Evolutionary conservation across 164 flowering plant genomes (phyloP).

Genomic region (Magnolia kwangsiensis): DNA sequence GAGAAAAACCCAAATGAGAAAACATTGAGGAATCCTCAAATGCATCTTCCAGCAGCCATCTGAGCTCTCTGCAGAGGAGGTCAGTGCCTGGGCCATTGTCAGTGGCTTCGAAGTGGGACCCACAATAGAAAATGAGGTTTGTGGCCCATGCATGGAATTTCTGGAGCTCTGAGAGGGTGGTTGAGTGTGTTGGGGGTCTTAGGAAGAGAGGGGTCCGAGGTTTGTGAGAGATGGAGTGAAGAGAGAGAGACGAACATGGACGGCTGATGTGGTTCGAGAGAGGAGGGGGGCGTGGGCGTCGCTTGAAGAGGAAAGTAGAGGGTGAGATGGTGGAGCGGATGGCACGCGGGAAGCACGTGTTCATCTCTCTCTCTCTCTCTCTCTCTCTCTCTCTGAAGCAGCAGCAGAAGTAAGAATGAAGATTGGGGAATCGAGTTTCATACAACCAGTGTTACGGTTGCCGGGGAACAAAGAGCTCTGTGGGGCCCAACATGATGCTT

Average conservation of each 20-base stretch:
- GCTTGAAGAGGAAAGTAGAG: neutral
- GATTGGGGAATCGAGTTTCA: neutral
- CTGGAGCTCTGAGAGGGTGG: constrained; percentile 49
- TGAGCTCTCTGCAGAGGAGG: constrained; percentile 61
- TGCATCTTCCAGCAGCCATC: constrained; percentile 78
- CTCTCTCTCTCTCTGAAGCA: constrained; percentile 4
- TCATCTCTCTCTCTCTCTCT: constrained; percentile 14
- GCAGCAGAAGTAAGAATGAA: neutral
- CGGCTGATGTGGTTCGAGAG: neutral
- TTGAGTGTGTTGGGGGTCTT: constrained; percentile 44
- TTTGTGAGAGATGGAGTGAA: constrained; percentile 4
- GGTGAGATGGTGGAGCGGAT: constrained; percentile 4
- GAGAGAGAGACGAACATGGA: constrained; percentile 5
- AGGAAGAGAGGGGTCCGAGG: constrained; percentile 67
- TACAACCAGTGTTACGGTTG: too few relatives aligned
- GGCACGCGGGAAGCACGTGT: constrained; percentile 12
- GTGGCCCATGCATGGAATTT: constrained; percentile 76
- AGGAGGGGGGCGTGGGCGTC: neutral
- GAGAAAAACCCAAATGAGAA: constrained; percentile 12
- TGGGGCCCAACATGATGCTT: too few relatives aligned
- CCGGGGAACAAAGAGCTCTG: too few relatives aligned
- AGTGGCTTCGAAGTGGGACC: constrained; percentile 43
- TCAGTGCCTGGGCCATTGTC: constrained; percentile 72
- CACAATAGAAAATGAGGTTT: constrained; percentile 50
- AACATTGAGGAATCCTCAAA: constrained; percentile 31